Conservation (phyloP, 352 stramenopile species). For the Phytophthora pistaciae region DNA sequence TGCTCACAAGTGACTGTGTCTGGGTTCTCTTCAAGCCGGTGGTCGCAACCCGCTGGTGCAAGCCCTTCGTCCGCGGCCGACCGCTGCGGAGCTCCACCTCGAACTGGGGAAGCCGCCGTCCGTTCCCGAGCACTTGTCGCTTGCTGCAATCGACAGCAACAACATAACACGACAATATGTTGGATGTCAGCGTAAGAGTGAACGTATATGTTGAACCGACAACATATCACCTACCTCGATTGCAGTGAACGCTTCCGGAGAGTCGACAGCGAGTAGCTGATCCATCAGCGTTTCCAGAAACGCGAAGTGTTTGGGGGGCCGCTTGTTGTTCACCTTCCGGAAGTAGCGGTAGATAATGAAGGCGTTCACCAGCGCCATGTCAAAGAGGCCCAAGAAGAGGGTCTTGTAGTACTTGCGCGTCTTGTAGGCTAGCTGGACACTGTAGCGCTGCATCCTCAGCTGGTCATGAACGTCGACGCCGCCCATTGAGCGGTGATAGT, state of each 20-base stretch:
- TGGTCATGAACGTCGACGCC: slow-evolving; percentile 1
- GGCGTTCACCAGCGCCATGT: slow-evolving; percentile 26
- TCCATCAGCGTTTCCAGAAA: slow-evolving; percentile 2
- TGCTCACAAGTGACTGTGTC: slow-evolving; percentile 1
- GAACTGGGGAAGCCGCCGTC: too few species aligned
- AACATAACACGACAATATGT: too few species aligned
- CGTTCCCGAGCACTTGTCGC: too few species aligned
- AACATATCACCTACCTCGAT: slow-evolving; percentile 10
- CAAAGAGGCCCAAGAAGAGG: too few species aligned
- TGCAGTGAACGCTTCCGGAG: not conserved
- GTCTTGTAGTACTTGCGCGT: slow-evolving; percentile 37
- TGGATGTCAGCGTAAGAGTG: not conserved
- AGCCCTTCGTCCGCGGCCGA: too few species aligned
- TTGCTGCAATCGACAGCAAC: not conserved
- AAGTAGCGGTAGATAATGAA: slow-evolving; percentile 20
- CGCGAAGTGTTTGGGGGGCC: not conserved
- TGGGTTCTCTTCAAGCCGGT: not conserved
- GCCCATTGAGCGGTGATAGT: too few species aligned
- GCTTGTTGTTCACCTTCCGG: not conserved
- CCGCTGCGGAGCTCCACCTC: too few species aligned
- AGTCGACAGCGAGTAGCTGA: slow-evolving; percentile 12
- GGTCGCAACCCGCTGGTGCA: too few species aligned
- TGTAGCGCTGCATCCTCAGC: slow-evolving; percentile 24
- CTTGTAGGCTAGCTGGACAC: slow-evolving; percentile 13
- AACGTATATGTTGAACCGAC: not conserved